A percentile compares a stretch with the other conserved stretches of the same genome.
Conservation (phyloP, 306 rosid species). For the Cucumis hystrix region DNA sequence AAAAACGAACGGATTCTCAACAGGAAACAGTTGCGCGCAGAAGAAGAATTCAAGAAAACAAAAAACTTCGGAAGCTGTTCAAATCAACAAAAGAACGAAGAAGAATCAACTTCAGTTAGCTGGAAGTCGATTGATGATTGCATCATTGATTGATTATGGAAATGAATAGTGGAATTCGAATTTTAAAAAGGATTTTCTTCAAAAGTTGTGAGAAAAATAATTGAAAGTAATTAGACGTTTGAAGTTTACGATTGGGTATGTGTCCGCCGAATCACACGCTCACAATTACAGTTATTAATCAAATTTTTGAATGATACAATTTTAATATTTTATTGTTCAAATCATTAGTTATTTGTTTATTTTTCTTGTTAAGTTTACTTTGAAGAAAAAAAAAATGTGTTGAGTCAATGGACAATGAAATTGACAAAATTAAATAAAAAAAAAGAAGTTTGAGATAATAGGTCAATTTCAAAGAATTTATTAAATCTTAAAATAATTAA, state of each 20-base stretch:
- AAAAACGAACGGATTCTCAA: neutral
- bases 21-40: neutral
- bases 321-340: neutral
- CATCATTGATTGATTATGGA: neutral
- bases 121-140: neutral
- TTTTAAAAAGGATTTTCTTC: neutral
- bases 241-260: neutral
- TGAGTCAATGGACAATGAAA: neutral
- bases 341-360: neutral
- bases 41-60: neutral
- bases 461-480: neutral
- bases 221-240: neutral
- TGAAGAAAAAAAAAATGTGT: neutral
- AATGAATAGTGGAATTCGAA: neutral
- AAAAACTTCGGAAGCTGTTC: neutral
- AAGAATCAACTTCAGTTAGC: conserved; percentile 2
- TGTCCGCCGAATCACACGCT: neutral
- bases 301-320: neutral
- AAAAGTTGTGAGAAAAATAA: neutral
- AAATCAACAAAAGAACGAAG: neutral
- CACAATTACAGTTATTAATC: neutral
- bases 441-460: neutral
- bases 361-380: neutral
- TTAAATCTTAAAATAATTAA: neutral
- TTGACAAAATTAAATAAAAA: neutral